Evolutionary conservation across 164 flowering plant species (phyloP).

Genomic region (Magnolia officinalis): DNA sequence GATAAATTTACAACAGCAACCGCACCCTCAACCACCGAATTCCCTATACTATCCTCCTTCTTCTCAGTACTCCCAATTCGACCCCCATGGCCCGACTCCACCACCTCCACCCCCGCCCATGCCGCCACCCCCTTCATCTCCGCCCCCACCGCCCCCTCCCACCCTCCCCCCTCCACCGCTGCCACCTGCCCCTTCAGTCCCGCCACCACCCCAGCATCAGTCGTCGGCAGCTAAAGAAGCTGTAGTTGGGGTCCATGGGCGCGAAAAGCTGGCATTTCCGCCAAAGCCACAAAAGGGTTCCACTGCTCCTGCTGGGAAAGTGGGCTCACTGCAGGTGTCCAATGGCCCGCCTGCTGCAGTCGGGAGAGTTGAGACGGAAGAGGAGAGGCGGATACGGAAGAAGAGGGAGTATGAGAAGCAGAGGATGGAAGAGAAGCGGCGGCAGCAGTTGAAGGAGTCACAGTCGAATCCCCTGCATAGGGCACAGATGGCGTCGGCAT

Average conservation of each 20-base stretch:
- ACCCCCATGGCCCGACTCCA: slow-evolving; percentile 22
- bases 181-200: slow-evolving; percentile 31
- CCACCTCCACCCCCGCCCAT: slow-evolving; percentile 61
- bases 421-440: slow-evolving; percentile 72
- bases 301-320: slow-evolving; percentile 23
- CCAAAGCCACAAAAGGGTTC: slow-evolving; percentile 41
- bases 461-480: slow-evolving; percentile 59
- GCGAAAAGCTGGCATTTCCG: slow-evolving; percentile 25
- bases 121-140: slow-evolving; percentile 38
- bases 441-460: slow-evolving; percentile 60
- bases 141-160: slow-evolving; percentile 40
- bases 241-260: slow-evolving; percentile 11
- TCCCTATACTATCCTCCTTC: slow-evolving; percentile 51
- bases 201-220: slow-evolving; percentile 14
- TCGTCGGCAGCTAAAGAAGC: slow-evolving; percentile 26
- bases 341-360: slow-evolving; percentile 30
- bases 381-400: slow-evolving; percentile 80
- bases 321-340: background rate
- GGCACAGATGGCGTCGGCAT: slow-evolving; percentile 51
- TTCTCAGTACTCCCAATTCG: slow-evolving; percentile 36
- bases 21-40: slow-evolving; percentile 20
- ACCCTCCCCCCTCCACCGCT: slow-evolving; percentile 40
- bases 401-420: slow-evolving; percentile 86
- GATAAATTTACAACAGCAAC: slow-evolving; percentile 19
- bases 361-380: slow-evolving; percentile 84